Conservation (phyloP, 306 rosid species). For the Datisca glomerata region DNA sequence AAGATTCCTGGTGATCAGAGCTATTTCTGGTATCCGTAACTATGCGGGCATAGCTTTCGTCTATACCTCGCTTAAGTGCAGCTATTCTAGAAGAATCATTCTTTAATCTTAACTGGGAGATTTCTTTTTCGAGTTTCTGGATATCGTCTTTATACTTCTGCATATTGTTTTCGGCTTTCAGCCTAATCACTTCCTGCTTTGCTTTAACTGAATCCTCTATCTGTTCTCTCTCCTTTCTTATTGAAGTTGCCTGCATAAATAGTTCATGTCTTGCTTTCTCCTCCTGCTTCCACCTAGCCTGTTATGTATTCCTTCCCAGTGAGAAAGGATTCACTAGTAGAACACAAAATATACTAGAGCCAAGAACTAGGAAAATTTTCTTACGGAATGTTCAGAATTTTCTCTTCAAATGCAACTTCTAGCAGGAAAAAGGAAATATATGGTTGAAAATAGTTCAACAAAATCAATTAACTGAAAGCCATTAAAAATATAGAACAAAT, state of each 20-base stretch:
- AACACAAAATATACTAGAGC: slow-evolving; percentile 18
- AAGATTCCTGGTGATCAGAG: slow-evolving; percentile 21
- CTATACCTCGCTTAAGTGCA: slow-evolving; percentile 71
- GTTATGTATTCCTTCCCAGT: slow-evolving; percentile 39
- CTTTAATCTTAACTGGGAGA: slow-evolving; percentile 59
- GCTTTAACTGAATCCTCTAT: slow-evolving; percentile 54
- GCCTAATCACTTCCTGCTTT: slow-evolving; percentile 47
- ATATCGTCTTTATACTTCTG: slow-evolving; percentile 57
- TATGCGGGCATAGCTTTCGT: slow-evolving; percentile 50
- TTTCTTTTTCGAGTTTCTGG: slow-evolving; percentile 66
- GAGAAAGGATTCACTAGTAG: slow-evolving; percentile 33
- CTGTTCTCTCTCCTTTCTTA: slow-evolving; percentile 73
- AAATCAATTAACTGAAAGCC: too few relatives aligned
- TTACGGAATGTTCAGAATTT: too few relatives aligned
- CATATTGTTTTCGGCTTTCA: slow-evolving; percentile 57
- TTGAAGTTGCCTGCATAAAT: slow-evolving; percentile 29
- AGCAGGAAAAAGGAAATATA: too few relatives aligned
- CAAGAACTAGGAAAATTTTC: too few relatives aligned
- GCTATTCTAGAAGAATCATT: slow-evolving; percentile 76
- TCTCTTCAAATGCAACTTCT: too few relatives aligned
- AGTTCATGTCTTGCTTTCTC: slow-evolving; percentile 55
- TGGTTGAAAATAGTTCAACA: too few relatives aligned
- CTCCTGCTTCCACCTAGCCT: slow-evolving; percentile 73
- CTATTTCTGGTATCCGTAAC: slow-evolving; percentile 22
- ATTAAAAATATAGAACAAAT: too few relatives aligned